phyloP scores from a whole-genome alignment of 2,329 filamentous ascomycete genomes.

The Aureobasidium melanogenum region DNA sequence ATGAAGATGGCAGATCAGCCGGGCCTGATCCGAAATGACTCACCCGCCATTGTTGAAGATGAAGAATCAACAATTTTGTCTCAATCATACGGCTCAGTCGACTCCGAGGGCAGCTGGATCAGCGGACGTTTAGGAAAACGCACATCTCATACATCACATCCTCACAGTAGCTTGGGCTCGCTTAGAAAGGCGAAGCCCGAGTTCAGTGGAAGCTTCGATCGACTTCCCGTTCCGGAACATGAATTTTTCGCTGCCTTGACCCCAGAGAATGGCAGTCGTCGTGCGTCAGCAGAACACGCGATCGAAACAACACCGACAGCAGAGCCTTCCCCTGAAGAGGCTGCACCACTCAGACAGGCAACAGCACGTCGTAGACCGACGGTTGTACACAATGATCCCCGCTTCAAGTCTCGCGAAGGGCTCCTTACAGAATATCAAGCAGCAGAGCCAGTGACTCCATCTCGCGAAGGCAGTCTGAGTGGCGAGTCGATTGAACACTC shows the following conservation, averaged over 20 bases:
- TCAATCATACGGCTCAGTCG: slow-evolving; percentile 84
- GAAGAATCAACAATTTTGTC: slow-evolving; percentile 41
- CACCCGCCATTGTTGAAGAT: slow-evolving; percentile 12
- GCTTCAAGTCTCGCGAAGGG: slow-evolving; percentile 54
- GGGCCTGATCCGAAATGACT: slow-evolving; percentile 23
- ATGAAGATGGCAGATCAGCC: slow-evolving; percentile 32
- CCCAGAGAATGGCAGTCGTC: slow-evolving; percentile 17
- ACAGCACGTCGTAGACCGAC: slow-evolving; percentile 50
- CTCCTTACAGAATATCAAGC: slow-evolving; percentile 43
- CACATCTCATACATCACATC: slow-evolving; percentile 35
- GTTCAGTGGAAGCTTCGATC: slow-evolving; percentile 55
- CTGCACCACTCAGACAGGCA: slow-evolving; percentile 27
- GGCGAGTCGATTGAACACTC: slow-evolving; percentile 16
- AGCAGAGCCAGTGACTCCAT: not conserved
- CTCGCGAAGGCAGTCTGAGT: slow-evolving; percentile 1
- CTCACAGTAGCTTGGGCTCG: slow-evolving; percentile 40
- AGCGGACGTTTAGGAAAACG: slow-evolving; percentile 58
- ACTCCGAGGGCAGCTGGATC: slow-evolving; percentile 94
- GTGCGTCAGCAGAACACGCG: not conserved
- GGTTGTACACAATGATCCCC: slow-evolving; percentile 52
- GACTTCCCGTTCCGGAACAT: slow-evolving; percentile 56
- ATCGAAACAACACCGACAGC: slow-evolving; percentile 9
- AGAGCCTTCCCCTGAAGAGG: slow-evolving; percentile 6
- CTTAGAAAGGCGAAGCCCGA: slow-evolving; percentile 39
- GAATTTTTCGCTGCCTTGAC: slow-evolving; percentile 57